Evolutionary conservation across 148 eudicot genomes (phyloP), one percentile per base, ranked within the genome.

Genomic region (Persicaria tinctoria): DNA sequence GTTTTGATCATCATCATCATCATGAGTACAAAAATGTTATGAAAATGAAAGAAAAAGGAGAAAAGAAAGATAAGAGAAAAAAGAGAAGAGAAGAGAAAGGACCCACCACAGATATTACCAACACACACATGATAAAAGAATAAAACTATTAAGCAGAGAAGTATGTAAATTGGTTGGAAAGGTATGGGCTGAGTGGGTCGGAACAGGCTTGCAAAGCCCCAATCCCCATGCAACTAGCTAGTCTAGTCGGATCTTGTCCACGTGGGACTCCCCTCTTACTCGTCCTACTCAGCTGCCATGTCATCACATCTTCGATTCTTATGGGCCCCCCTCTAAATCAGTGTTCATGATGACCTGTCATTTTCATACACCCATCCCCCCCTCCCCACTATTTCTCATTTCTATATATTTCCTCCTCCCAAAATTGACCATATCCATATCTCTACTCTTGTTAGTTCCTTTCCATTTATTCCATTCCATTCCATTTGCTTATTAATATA

Each of bases 151-250:
- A 23, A 57, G 18, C 16, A 51, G 56, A 12, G 53, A 50, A 8
- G 60, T 55, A 32, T 32, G 41, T 32, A 2, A 57, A 57, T 57
- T 57, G 27, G 63, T 57, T 57, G 63, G 63, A 6, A 57, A 57
- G 63, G 17, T 57, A 57, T 57, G 63, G 63, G 63, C 32, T 57
- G 23, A 17, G 63, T 57, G 63, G 63, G 63, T 57, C 17, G 27
- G 17, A 57, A 57, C 63, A 57, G 63, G 63, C 63, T 57, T 57
- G 63, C 63, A 57, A 57, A 57, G 63, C 63, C 63, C 63, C 63
- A 57, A 57, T 57, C 63, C 63, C 63, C 18, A 57, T 57, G 63
- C 63, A 23, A 1, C 17, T 57, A 55, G 7, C 60, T 55, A 57
- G 63, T 57, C 63, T 57, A 57, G 63, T 57, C 23, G 23, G 23